phyloP scores from a whole-genome alignment of 2,329 filamentous ascomycete genomes.

The Trichoderma sp. region DNA sequence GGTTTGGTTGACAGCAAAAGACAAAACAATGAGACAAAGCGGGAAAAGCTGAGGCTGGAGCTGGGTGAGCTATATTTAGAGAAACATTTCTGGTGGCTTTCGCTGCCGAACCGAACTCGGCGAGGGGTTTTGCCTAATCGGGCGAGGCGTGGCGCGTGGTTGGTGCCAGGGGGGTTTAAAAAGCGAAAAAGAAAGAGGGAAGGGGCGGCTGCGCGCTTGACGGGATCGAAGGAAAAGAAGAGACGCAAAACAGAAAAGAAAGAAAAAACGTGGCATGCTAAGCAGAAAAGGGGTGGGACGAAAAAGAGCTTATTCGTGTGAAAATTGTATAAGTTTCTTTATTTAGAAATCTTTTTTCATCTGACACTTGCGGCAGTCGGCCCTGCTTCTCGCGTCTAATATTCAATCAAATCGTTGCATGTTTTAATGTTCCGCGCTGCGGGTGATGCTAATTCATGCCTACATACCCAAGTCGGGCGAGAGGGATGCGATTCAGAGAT shows the following conservation, averaged over 20 bases:
- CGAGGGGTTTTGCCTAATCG: conserved; percentile 8
- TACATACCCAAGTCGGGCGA: not conserved
- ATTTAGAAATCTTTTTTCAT: not conserved
- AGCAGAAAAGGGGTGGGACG: not conserved
- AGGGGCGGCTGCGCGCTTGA: conserved; percentile 16
- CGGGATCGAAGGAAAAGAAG: not conserved
- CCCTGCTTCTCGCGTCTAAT: not conserved
- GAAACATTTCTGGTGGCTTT: not conserved
- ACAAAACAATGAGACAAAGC: not conserved
- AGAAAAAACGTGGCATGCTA: not conserved
- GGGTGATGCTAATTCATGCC: not conserved
- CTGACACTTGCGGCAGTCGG: not conserved
- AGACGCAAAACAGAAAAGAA: not conserved
- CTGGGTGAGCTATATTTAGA: conserved; percentile 10
- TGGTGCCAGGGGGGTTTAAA: not conserved
- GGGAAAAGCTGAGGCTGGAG: not conserved
- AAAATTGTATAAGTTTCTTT: not conserved
- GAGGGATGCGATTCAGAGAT: not conserved
- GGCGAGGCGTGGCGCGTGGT: conserved; percentile 13
- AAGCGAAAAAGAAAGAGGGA: not conserved
- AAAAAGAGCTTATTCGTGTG: not conserved
- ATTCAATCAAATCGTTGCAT: not conserved
- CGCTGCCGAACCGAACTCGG: not conserved
- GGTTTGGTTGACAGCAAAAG: not conserved
- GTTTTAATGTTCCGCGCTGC: not conserved